A percentile compares a stretch with the other conserved stretches of the same genome.
phyloP scores from a whole-genome alignment of 805 yeast genomes.

The Candida takata region DNA sequence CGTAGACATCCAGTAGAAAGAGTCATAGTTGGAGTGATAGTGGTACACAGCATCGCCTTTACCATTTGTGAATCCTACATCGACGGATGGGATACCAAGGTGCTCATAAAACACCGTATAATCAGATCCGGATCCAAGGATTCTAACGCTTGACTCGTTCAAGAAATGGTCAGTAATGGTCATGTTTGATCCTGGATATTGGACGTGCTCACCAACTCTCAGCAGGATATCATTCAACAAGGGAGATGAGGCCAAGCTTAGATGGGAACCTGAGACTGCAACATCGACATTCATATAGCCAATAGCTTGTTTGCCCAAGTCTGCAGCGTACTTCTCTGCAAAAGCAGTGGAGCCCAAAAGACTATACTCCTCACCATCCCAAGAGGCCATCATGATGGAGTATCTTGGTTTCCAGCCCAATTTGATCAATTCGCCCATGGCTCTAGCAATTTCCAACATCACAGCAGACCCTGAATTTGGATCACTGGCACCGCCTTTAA shows the following conservation, averaged over 20 bases:
- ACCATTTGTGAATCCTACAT: constrained; percentile 44
- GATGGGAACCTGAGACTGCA: constrained; percentile 49
- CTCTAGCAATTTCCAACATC: constrained; percentile 56
- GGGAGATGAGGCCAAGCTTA: constrained; percentile 51
- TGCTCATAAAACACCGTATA: constrained; percentile 55
- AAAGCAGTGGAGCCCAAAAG: constrained; percentile 70
- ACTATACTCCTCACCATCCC: constrained; percentile 82
- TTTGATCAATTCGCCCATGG: constrained; percentile 42
- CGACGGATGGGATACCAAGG: constrained; percentile 54
- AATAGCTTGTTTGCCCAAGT: constrained; percentile 43
- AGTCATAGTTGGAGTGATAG: constrained; percentile 71
- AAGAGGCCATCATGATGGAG: constrained; percentile 62
- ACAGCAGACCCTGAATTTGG: constrained; percentile 72
- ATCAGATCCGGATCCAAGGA: constrained; percentile 68
- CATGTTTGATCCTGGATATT: constrained; percentile 33
- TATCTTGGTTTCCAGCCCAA: constrained; percentile 63
- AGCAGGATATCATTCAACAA: constrained; percentile 41
- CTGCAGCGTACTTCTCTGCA: constrained; percentile 54
- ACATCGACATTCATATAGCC: constrained; percentile 69
- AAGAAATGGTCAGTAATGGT: constrained; percentile 24
- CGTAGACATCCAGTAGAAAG: constrained; percentile 61
- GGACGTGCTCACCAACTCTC: constrained; percentile 36
- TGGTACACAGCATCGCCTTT: constrained; percentile 56
- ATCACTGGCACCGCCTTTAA: constrained; percentile 71
- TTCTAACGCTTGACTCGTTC: constrained; percentile 28